Conservation (phyloP, 495 filamentous ascomycete genomes). For the Barbatosphaeria neglecta region DNA sequence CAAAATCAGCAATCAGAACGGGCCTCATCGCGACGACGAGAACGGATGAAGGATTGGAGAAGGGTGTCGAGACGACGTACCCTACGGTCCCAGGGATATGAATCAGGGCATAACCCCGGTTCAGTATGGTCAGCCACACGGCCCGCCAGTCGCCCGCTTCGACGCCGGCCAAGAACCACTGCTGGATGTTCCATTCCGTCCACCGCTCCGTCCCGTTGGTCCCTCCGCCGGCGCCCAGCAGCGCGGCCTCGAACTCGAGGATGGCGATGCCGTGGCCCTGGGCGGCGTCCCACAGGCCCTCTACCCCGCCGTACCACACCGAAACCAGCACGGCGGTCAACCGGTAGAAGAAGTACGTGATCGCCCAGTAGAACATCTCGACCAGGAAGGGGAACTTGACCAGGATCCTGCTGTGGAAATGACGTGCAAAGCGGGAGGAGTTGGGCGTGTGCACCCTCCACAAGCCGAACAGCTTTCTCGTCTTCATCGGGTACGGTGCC, state of each 20-base stretch:
- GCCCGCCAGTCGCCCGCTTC: conserved; percentile 18
- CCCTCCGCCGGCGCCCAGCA: conserved; percentile 15
- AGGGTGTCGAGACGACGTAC: conserved; percentile 46
- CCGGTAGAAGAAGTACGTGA: conserved; percentile 55
- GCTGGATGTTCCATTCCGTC: conserved; percentile 41
- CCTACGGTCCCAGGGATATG: conserved; percentile 71
- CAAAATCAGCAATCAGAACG: too few species aligned
- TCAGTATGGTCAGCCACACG: conserved; percentile 24
- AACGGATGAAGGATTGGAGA: conserved; percentile 44
- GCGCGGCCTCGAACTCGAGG: conserved; percentile 41
- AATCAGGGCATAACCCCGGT: conserved; percentile 67
- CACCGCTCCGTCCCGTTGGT: conserved; percentile 4
- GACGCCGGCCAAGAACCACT: conserved; percentile 34
- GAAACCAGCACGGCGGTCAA: conserved; percentile 49
- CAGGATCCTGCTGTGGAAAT: conserved; percentile 37
- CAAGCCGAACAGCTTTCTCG: conserved; percentile 7
- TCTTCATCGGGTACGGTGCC: conserved; percentile 6
- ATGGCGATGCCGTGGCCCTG: conserved; percentile 51
- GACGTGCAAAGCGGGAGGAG: conserved; percentile 38
- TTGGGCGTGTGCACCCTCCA: conserved; percentile 40
- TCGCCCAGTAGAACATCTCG: conserved; percentile 73
- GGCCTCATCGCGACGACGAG: too few species aligned
- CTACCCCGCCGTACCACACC: conserved; percentile 37
- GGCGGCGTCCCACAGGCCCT: conserved; percentile 57
- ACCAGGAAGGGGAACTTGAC: conserved; percentile 62